A percentile compares a stretch with the other conserved stretches of the same genome.
These are phyloP conservation scores for Lachnellula cervina DNA, from an alignment of 2,329 filamentous ascomycete species.

Conservation along the genomic window DNA sequence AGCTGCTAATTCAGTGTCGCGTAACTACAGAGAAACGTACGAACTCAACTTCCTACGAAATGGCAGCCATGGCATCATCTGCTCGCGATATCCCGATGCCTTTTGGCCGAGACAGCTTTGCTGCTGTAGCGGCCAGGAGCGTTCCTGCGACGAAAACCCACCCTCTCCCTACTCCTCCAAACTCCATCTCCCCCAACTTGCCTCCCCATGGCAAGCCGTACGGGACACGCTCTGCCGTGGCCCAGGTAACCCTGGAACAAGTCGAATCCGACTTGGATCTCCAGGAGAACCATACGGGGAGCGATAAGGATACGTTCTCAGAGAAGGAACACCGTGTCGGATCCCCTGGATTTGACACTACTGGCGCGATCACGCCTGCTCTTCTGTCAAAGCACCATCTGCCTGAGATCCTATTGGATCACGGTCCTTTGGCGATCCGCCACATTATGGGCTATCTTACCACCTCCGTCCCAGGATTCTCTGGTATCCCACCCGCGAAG, in stretches of 20 bases:
- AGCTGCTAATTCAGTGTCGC: slow-evolving; percentile 26
- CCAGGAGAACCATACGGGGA: slow-evolving; percentile 58
- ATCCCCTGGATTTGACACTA: slow-evolving; percentile 54
- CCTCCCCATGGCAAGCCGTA: slow-evolving; percentile 74
- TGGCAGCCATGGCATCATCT: slow-evolving; percentile 59
- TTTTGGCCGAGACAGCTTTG: slow-evolving; percentile 62
- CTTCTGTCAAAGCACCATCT: slow-evolving; percentile 88
- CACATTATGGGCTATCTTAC: slow-evolving; percentile 94
- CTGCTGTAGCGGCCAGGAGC: slow-evolving; percentile 65
- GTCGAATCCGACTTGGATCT: slow-evolving; percentile 87
- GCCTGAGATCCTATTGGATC: slow-evolving; percentile 80
- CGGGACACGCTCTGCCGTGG: slow-evolving; percentile 32
- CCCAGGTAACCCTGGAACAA: slow-evolving; percentile 46
- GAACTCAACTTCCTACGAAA: slow-evolving; percentile 36
- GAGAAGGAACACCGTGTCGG: slow-evolving; percentile 17
- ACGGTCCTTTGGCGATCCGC: slow-evolving; percentile 89
- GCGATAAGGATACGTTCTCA: slow-evolving; percentile 24
- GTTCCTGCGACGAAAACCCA: slow-evolving; percentile 51
- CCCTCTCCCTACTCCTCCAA: slow-evolving; percentile 82
- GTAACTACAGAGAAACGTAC: slow-evolving; percentile 30
- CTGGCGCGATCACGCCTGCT: slow-evolving; percentile 76
- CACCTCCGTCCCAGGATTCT: slow-evolving; percentile 88
- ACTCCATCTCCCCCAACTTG: slow-evolving; percentile 87
- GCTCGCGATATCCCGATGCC: slow-evolving; percentile 62
- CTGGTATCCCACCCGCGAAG: slow-evolving; percentile 81